Evolutionary conservation across 108 stramenopile genomes (phyloP).

Genomic region (Nitzschia putrida): DNA sequence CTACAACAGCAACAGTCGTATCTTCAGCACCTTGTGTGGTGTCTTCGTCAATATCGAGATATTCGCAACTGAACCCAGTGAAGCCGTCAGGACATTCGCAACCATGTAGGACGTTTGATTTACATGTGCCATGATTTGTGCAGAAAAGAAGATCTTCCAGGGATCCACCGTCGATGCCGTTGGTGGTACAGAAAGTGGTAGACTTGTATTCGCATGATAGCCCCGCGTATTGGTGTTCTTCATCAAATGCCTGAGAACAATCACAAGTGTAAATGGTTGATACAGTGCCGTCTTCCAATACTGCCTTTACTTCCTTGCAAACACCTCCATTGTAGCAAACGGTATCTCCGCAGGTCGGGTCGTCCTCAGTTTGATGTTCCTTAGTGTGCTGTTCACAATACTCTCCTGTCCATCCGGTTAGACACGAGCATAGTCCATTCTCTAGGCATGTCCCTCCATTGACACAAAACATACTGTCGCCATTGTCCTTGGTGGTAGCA

Average conservation of each 20-base stretch:
- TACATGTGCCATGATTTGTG: slow-evolving; percentile 33
- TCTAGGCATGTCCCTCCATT: slow-evolving; percentile 43
- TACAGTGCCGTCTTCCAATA: slow-evolving; percentile 12
- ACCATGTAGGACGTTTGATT: slow-evolving; percentile 1
- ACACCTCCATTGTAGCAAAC: slow-evolving; percentile 51
- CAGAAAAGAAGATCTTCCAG: slow-evolving; percentile 19
- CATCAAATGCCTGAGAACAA: slow-evolving; percentile 42
- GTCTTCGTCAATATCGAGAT: slow-evolving; percentile 19
- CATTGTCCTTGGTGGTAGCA: not conserved
- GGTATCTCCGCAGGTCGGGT: slow-evolving; percentile 39
- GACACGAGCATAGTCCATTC: slow-evolving; percentile 19
- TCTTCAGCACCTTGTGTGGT: slow-evolving; percentile 6
- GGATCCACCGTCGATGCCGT: slow-evolving; percentile 6
- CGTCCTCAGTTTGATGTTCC: not conserved
- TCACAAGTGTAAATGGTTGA: slow-evolving; percentile 36
- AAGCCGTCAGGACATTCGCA: slow-evolving; percentile 47
- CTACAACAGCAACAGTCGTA: too few relatives aligned
- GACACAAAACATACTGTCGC: slow-evolving; percentile 39
- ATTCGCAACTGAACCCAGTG: slow-evolving; percentile 41
- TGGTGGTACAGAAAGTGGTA: slow-evolving; percentile 21
- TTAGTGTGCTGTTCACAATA: slow-evolving; percentile 13
- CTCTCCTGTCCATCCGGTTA: slow-evolving; percentile 4
- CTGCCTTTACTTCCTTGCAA: slow-evolving; percentile 19
- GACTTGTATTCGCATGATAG: slow-evolving; percentile 33
- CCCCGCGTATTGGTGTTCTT: slow-evolving; percentile 32